A percentile compares a stretch with the other conserved stretches of the same genome.
These are phyloP conservation scores for Populus hybrid DNA, from an alignment of 441 rosid genomes.

Conservation along the genomic window DNA sequence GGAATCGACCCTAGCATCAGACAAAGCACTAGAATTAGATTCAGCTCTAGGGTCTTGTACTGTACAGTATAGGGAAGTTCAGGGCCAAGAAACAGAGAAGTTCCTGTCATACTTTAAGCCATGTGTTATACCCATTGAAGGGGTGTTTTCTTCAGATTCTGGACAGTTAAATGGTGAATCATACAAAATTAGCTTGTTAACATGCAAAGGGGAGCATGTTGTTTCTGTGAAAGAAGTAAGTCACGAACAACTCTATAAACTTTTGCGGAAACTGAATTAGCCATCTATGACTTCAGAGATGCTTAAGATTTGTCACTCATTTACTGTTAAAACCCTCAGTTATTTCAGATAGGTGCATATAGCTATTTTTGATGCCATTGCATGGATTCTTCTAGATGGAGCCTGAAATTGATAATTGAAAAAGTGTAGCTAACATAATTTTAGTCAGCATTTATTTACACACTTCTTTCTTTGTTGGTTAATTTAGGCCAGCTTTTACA, in stretches of 20 bases:
- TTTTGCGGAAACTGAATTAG: not conserved
- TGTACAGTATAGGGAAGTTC: conserved; percentile 85
- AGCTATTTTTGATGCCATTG: not conserved
- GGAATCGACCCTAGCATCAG: conserved; percentile 65
- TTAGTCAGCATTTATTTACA: not conserved
- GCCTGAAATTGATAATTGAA: not conserved
- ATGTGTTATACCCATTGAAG: conserved; percentile 79
- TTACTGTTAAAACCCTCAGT: not conserved
- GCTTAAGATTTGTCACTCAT: not conserved
- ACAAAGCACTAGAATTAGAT: conserved; percentile 78
- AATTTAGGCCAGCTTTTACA: not conserved
- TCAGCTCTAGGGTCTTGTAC: conserved; percentile 72
- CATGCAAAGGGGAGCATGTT: conserved; percentile 81
- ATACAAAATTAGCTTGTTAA: conserved; percentile 50
- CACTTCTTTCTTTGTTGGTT: not conserved
- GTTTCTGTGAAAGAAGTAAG: conserved; percentile 84
- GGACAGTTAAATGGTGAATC: conserved; percentile 33
- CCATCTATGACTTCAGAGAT: not conserved
- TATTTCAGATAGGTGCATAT: not conserved
- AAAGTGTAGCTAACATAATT: not conserved
- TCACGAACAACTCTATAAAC: conserved; percentile 3
- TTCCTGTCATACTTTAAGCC: conserved; percentile 86
- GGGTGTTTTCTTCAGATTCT: conserved; percentile 41
- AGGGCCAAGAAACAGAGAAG: conserved; percentile 79
- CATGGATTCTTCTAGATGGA: not conserved